A percentile compares a stretch with the other conserved stretches of the same genome.
Evolutionary conservation across 352 stramenopile species (phyloP).

Genomic region (Thraustochytrium sp.): DNA sequence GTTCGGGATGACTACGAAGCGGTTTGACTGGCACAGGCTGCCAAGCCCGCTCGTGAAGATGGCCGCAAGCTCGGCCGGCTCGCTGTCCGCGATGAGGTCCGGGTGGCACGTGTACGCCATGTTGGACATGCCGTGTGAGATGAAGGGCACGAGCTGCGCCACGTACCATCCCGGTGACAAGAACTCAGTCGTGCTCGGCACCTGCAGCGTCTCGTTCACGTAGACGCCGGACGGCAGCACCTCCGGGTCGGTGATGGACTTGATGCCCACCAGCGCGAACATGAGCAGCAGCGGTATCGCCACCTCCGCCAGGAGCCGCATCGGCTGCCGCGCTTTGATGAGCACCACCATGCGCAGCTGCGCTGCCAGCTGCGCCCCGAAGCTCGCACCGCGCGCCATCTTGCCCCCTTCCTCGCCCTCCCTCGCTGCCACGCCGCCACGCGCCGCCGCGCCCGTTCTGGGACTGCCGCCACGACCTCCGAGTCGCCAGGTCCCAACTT

Average conservation of each 20-base stretch:
- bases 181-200: not conserved
- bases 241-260: not conserved
- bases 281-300: not conserved
- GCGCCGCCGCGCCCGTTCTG: too few relatives aligned
- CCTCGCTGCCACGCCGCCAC: too few relatives aligned
- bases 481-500: too few relatives aligned
- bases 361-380: not conserved
- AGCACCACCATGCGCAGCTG: not conserved
- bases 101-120: not conserved
- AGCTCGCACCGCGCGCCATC: not conserved
- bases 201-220: not conserved
- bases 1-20: not conserved
- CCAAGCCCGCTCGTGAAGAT: not conserved
- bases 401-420: not conserved
- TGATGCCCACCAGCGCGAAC: slow-evolving; percentile 7
- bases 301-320: not conserved
- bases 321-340: not conserved
- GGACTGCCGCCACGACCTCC: too few relatives aligned
- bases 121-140: not conserved
- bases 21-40: not conserved
- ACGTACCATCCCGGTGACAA: slow-evolving; percentile 9
- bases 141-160: not conserved
- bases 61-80: not conserved
- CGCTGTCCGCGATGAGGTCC: not conserved
- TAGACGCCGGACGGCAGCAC: not conserved